Conservation (phyloP, 1,139 yeast species). For the Hanseniaspora sp. region DNA sequence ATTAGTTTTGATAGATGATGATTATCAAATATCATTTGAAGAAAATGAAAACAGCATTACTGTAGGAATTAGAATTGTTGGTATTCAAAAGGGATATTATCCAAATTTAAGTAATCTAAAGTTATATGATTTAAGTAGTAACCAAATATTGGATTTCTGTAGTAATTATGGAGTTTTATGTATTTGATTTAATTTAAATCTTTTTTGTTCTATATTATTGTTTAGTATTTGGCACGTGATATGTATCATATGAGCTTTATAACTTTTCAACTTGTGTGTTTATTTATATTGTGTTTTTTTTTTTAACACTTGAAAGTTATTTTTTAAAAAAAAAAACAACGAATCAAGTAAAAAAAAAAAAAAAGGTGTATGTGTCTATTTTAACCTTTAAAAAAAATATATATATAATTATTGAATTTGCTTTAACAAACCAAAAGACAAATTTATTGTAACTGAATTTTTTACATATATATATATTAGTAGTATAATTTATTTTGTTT, state of each 20-base stretch:
- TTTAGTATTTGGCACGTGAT: background rate
- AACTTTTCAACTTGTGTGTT: background rate
- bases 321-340: background rate
- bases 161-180: constrained; percentile 24
- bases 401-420: background rate
- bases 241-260: background rate
- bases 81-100: constrained; percentile 26
- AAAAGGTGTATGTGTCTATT: background rate
- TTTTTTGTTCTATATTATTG: background rate
- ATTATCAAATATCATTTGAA: constrained; percentile 25
- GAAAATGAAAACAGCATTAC: constrained; percentile 25
- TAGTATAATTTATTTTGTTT: constrained; percentile 15
- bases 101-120: constrained; percentile 27
- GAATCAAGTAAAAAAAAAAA: background rate
- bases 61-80: constrained; percentile 26
- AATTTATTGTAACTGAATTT: background rate
- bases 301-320: background rate
- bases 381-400: background rate
- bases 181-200: constrained; percentile 16
- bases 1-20: constrained; percentile 27
- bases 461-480: background rate
- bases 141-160: constrained; percentile 27
- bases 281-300: background rate
- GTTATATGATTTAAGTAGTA: constrained; percentile 26
- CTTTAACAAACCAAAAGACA: background rate